phyloP scores from a whole-genome alignment of 495 filamentous ascomycete species.

The Filosporella fistucella region DNA sequence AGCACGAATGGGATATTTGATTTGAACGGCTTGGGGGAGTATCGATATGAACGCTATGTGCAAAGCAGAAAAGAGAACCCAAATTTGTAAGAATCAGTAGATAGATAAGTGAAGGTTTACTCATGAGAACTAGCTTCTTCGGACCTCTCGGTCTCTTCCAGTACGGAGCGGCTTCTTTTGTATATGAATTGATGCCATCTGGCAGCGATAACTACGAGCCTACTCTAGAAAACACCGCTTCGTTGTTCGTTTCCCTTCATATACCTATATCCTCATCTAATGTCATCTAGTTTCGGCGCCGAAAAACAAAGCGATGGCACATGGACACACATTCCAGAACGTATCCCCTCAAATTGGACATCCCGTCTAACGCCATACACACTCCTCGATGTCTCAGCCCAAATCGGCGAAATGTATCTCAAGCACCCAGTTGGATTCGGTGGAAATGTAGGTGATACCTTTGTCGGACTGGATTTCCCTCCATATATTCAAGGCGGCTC shows the following conservation, averaged over 20 bases:
- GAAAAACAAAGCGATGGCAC: constrained; percentile 24
- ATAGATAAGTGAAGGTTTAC: too few species aligned
- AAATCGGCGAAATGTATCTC: constrained; percentile 31
- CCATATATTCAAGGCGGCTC: constrained; percentile 27
- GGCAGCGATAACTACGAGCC: constrained; percentile 17
- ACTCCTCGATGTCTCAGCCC: constrained; percentile 21
- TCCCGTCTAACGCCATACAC: constrained; percentile 32
- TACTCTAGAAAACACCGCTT: constrained; percentile 26
- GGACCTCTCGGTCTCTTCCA: constrained; percentile 29
- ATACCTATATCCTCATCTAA: too few species aligned
- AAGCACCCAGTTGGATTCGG: constrained; percentile 34
- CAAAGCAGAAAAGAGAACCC: constrained; percentile 28
- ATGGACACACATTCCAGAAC: constrained; percentile 30
- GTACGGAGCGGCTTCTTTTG: constrained; percentile 35
- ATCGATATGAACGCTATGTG: constrained; percentile 32
- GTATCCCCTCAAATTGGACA: constrained; percentile 34
- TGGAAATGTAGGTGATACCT: constrained; percentile 27
- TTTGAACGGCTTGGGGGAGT: constrained; percentile 27
- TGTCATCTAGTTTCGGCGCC: constrained; percentile 34
- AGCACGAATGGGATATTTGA: constrained; percentile 27
- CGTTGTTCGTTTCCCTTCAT: background rate
- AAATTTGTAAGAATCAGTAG: too few species aligned
- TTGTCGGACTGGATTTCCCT: constrained; percentile 28
- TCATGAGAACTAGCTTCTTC: too few species aligned
- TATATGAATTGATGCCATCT: constrained; percentile 36